Evolutionary conservation across 148 eudicot genomes (phyloP), one percentile per base, ranked within the genome.

Genomic region (Arbutus unedo): DNA sequence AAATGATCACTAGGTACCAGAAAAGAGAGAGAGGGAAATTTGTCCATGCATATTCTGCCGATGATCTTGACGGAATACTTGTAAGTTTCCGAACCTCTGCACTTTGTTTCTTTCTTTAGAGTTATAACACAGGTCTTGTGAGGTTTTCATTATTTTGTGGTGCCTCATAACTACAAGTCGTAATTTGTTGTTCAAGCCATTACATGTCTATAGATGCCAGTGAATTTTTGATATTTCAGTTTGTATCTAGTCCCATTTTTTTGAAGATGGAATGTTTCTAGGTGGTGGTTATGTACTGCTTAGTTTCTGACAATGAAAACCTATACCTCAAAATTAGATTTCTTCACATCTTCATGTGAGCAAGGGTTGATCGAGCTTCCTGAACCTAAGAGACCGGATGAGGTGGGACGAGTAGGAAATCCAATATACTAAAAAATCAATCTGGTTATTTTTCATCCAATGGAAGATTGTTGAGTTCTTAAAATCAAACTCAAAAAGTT

Each of bases 51-150:
- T 96, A 94, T 86, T 89, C 98, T 84, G 79, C 92, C 18, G 54
- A 94, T 88, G 99, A 96, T 92, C 95, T 96, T 62, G 92, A 92
- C 87, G 98, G 97, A 80, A 96, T 96, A 82, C 93, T 96, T 77
- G 99, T 96, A 83, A 85, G 99, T 89, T 80, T 43, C 62, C 16
- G n/a, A 38, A 13, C 19, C 60, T 51, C 56, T n/a, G 8, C 10
- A 47, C 51, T 48, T 74, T 21, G 50, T 74, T 74, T 11, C 38
- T 47, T 18, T 55, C n/a, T 81, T 6, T 25, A 31, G 48, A 8
- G 23, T 66, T 14, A 51, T 38, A 14, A 49, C 67, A 10, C 6
- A 51, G 10, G 45, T 68, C 45, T 4, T 41, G 10, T 71, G 54
- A 74, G 54, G 54, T 9, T 19, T 0, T 73, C 21, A 3, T 19